Evolutionary conservation across 768 basidiomycete genomes (phyloP).

Genomic region (Macrolepiota albuminosa): DNA sequence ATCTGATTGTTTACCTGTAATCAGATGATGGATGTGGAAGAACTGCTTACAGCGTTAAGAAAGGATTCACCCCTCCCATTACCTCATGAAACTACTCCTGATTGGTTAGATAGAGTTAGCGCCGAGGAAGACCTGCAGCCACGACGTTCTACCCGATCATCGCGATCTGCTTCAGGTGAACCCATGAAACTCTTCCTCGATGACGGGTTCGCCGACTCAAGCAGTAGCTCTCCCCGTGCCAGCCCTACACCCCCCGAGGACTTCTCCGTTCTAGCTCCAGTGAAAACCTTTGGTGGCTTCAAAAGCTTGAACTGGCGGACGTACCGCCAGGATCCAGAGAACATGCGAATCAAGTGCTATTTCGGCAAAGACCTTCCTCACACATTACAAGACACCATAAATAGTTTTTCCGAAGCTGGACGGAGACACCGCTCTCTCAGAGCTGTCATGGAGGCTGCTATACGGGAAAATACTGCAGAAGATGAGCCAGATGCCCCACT

Average conservation of each 20-base stretch:
- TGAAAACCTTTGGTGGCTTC: conserved; percentile 25
- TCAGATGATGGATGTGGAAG: conserved; percentile 15
- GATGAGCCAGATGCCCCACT: conserved; percentile 68
- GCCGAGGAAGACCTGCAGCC: not conserved
- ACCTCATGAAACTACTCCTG: not conserved
- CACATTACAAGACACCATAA: conserved; percentile 61
- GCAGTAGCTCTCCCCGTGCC: conserved; percentile 4
- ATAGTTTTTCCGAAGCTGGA: conserved; percentile 38
- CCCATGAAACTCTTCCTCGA: not conserved
- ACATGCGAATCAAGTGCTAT: conserved; percentile 27
- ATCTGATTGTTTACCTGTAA: not conserved
- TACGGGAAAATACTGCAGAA: conserved; percentile 55
- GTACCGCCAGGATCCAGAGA: conserved; percentile 28
- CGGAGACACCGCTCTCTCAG: conserved; percentile 41
- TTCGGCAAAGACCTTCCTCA: conserved; percentile 54
- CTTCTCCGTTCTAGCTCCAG: not conserved
- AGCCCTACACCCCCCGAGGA: conserved; percentile 11
- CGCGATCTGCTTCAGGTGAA: conserved; percentile 13
- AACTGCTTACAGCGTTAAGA: not conserved
- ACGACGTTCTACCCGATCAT: conserved; percentile 13
- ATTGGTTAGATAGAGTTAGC: not conserved
- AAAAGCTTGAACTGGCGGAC: conserved; percentile 33
- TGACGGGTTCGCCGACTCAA: not conserved
- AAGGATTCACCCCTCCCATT: not conserved
- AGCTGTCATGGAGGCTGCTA: conserved; percentile 58